Evolutionary conservation across 2,329 filamentous ascomycete species (phyloP), one percentile per base, ranked within the genome.

Genomic region (Fonsecaea monophora): DNA sequence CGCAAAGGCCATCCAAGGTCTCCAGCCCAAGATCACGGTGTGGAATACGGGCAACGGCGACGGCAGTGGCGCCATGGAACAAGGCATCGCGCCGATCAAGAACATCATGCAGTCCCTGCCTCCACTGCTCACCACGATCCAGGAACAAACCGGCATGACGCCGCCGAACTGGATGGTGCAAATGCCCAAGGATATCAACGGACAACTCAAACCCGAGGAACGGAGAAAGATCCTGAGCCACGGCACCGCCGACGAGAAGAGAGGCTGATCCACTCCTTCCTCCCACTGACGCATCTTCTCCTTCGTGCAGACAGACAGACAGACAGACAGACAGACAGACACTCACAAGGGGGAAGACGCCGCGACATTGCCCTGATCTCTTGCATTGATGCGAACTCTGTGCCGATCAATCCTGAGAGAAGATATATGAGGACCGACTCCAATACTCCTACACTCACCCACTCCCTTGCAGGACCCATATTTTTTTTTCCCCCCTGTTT

Each of bases 11-110:
- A 87, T 96, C 75, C 84, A 87, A 60, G 92, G 92, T 32, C 80
- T 96, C 71, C 86, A 93, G 77, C 92, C 92, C 71, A 96, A 96
- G 89, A 95, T 96, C 81, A 93, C 89, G 69, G 88, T 94, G 32
- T 96, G 92, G 92, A 95, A 92, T 76, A 96, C 92, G 8, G 91
- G 91, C 35, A 38, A 55, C 10, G 59, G 59, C 13, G 75, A 76
- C 21, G 81, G 78, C n/a, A 80, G 75, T 50, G 80, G 78, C 32
- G 77, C 78, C 48, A 77, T 78, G 50, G 68, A 72, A 35, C 81
- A 85, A 63, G 89, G 84, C 8, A 81, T 84, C 30, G 86, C 85
- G 1, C 85, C 90, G 3, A 89, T 95, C 79, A 84, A 91, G 71
- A 94, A 94, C 72, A 85, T 96, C 42, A 94, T 95, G 81, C 92